Evolutionary conservation across 192 early-diverging fungal species (phyloP).

Genomic region (Backusella westeae): DNA sequence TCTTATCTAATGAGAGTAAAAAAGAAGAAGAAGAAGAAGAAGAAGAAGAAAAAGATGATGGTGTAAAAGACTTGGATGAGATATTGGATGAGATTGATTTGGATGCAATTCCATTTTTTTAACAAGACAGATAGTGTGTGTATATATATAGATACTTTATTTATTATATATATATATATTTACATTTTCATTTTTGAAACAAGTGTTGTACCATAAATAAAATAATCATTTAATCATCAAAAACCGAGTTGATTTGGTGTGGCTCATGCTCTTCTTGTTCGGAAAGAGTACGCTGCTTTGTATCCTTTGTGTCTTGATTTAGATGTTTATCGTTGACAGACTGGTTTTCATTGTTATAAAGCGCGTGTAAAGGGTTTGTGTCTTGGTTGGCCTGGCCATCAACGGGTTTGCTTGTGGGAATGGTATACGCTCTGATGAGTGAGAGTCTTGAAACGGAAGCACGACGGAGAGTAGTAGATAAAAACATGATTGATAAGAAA

Average conservation of each 20-base stretch:
- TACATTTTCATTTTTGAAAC: background rate
- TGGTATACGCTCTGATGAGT: background rate
- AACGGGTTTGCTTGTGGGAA: background rate
- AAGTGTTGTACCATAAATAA: background rate
- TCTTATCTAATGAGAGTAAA: background rate
- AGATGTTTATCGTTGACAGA: background rate
- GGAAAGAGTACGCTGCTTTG: background rate
- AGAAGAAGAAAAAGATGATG: background rate
- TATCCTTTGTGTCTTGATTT: background rate
- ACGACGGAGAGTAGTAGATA: background rate
- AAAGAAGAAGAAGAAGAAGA: background rate
- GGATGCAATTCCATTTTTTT: slow-evolving; percentile 26
- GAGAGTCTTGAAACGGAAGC: background rate
- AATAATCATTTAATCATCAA: slow-evolving; percentile 2
- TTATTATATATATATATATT: background rate
- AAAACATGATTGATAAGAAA: background rate
- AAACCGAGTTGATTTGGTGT: slow-evolving; percentile 6
- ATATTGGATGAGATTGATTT: slow-evolving; percentile 24
- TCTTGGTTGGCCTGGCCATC: background rate
- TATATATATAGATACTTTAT: background rate
- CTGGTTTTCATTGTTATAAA: slow-evolving; percentile 22
- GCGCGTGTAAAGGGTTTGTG: slow-evolving; percentile 10
- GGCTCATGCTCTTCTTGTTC: background rate
- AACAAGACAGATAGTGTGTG: background rate
- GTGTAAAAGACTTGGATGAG: slow-evolving; percentile 12